Base-by-base conservation (phyloP, 352 stramenopile genomes). In the Phytopythium litorale region DNA sequence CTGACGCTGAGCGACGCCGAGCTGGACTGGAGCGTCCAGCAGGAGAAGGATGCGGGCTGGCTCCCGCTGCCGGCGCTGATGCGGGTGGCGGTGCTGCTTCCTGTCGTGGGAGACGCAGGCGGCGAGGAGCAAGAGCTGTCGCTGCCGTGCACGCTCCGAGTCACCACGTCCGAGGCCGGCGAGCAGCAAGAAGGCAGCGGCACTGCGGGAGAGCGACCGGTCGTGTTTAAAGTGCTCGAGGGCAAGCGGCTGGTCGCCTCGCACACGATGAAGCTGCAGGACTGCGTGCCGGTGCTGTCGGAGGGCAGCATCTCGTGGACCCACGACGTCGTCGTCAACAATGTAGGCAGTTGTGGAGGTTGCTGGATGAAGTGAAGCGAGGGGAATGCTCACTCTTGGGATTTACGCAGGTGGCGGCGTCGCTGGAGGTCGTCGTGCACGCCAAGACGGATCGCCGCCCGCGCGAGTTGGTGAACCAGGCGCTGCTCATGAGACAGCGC, bases 281-380 rank as follows among this genome's bases (percentile, higher is more conserved):
- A 81, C 9, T 90, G 77, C 30, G 60, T 88, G 12, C 81, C 81
- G 3, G 58, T 88, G 52, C 66, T 90, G 11, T 42, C 66, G 6
- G 71, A 87, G 5, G 68, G 72, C n/a, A 32, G 51, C 13, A 57
- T 88, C 21, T 62, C 71, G 33, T 90, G 81, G 81, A 67, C 56
- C 48, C 68, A 75, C 21, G 33, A 58, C 33, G 54, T 79, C 21
- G 28, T 70, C 5, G 62, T 72, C 59, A 64, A 75, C 28, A 56
- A 73, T 19, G 77, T 82, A 50, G 5, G 72, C 64, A 49, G 12
- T 38, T 11, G 23, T n/a, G 1, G 28, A 7, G 0, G 11, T 18
- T 48, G 18, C 7, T 45, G 19, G 7, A 25, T 50, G 28, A 21
- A 16, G 21, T 13, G 38, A 63, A 35, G 11, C 38, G 21, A 35